Conservation (phyloP, 2,329 filamentous ascomycete genomes). For the Plenodomus lindquistii region DNA sequence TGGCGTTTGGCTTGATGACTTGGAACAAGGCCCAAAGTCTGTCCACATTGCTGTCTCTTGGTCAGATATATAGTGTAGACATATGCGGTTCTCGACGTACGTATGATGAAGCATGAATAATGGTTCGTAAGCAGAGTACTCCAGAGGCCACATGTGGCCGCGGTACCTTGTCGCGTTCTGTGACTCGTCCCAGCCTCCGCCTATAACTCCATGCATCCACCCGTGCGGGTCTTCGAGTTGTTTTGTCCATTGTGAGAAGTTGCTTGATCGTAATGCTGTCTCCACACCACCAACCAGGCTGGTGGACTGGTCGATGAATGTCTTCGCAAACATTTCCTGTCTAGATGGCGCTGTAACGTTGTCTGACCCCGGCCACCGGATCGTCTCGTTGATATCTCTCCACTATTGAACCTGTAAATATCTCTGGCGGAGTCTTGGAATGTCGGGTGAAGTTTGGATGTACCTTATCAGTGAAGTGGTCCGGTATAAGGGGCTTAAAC, state of each 20-base stretch:
- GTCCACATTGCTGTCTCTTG: conserved; percentile 36
- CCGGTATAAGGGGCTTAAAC: conserved; percentile 27
- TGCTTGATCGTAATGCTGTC: conserved; percentile 9
- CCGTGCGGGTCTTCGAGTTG: conserved; percentile 30
- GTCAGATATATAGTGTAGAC: background rate
- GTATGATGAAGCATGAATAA: conserved; percentile 52
- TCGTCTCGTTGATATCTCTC: conserved; percentile 23
- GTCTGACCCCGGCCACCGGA: conserved; percentile 37
- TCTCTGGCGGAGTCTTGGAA: no score
- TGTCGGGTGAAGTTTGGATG: background rate
- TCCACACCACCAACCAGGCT: conserved; percentile 45
- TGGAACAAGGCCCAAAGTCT: conserved; percentile 74
- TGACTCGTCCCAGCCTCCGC: conserved; percentile 19
- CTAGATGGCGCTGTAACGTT: conserved; percentile 21
- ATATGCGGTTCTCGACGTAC: conserved; percentile 29
- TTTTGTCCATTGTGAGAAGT: conserved; percentile 41
- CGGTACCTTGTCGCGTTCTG: conserved; percentile 17
- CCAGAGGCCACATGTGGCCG: conserved; percentile 73
- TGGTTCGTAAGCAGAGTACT: conserved; percentile 77
- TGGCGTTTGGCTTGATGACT: conserved; percentile 68
- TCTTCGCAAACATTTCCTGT: conserved; percentile 10
- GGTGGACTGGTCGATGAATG: conserved; percentile 14
- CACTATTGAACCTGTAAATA: conserved; percentile 20
- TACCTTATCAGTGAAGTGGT: conserved; percentile 32
- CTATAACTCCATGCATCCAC: conserved; percentile 52